These are phyloP conservation scores for Cornus kousa DNA, from an alignment of 148 eudicot genomes.

Conservation along the genomic window DNA sequence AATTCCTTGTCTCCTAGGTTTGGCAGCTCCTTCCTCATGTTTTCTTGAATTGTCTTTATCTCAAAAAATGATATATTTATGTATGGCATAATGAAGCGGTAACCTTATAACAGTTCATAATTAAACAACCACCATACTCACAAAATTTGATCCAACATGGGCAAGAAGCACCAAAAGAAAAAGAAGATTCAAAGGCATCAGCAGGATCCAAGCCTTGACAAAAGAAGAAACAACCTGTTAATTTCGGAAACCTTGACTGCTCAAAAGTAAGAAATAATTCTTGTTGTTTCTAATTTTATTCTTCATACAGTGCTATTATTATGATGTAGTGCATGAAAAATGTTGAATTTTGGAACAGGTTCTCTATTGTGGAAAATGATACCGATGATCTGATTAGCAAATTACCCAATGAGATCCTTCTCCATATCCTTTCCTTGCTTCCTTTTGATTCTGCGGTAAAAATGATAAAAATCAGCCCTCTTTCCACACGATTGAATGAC, in stretches of 20 bases:
- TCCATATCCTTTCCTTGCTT: neutral
- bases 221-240: neutral
- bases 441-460: neutral
- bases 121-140: too few relatives aligned
- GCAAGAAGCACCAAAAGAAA: too few relatives aligned
- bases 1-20: too few relatives aligned
- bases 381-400: constrained; percentile 1
- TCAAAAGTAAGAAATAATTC: neutral
- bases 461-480: neutral
- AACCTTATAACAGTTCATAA: too few relatives aligned
- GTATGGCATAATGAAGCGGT: too few relatives aligned
- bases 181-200: neutral
- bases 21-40: too few relatives aligned
- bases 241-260: neutral
- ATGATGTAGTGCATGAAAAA: too few relatives aligned
- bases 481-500: neutral
- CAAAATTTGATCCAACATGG: neutral
- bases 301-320: too few relatives aligned
- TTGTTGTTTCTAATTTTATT: too few relatives aligned
- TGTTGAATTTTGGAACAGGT: neutral
- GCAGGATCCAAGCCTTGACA: neutral
- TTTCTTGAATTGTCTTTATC: neutral
- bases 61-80: too few relatives aligned
- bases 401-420: constrained; percentile 6
- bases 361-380: neutral